Evolutionary conservation across 2,329 filamentous ascomycete genomes (phyloP).

Genomic region (Venturia carpophila): DNA sequence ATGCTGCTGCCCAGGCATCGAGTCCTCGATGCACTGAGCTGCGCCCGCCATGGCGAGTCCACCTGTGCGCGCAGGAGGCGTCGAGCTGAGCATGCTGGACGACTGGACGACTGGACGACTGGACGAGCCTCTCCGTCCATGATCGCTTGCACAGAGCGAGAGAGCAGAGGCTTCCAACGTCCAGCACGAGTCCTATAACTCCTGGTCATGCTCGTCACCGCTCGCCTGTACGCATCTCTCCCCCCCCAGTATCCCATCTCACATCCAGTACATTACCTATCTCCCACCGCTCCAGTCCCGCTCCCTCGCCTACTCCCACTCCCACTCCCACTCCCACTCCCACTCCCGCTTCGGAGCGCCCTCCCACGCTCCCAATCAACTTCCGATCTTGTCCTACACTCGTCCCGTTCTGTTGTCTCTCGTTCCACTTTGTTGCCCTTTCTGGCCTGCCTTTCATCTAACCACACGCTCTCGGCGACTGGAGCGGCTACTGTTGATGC

Average conservation of each 20-base stretch:
- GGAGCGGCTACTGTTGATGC: neutral
- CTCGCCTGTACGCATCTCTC: neutral
- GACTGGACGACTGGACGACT: constrained; percentile 8
- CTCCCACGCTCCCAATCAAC: neutral
- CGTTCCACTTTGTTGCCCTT: constrained; percentile 12
- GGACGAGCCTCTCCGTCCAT: neutral
- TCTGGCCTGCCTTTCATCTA: constrained; percentile 11
- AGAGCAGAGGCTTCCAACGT: too few relatives aligned
- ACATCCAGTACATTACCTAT: too few relatives aligned
- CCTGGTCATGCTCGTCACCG: neutral
- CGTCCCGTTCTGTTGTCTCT: neutral
- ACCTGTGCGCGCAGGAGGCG: constrained; percentile 8
- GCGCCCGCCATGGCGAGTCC: neutral
- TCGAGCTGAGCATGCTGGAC: constrained; percentile 5
- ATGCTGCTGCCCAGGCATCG: neutral
- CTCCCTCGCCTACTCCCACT: neutral
- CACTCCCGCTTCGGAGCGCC: neutral
- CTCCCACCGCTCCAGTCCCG: too few relatives aligned
- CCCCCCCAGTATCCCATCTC: neutral
- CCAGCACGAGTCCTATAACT: neutral
- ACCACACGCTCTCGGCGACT: constrained; percentile 1
- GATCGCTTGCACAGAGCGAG: neutral
- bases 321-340: too few relatives aligned
- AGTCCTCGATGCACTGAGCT: neutral
- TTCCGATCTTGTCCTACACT: constrained; percentile 4